Conservation (phyloP, 2,329 filamentous ascomycete genomes). For the Aspergillus oerlinghausenensis region DNA sequence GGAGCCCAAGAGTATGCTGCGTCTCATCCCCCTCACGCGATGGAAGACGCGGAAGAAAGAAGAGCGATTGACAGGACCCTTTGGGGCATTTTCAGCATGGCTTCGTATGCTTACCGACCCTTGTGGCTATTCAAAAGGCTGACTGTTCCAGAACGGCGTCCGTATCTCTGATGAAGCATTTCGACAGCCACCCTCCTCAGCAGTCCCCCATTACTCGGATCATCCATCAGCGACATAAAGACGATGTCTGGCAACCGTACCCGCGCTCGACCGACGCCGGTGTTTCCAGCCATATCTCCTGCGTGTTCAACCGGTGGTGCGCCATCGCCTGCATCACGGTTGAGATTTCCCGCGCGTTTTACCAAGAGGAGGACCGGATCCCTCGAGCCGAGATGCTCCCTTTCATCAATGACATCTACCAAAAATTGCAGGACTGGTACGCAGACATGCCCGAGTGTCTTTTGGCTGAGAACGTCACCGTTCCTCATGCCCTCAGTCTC, state of each 20-base stretch:
- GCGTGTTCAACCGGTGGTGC: conserved; percentile 22
- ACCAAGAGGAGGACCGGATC: conserved; percentile 10
- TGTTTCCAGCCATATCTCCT: conserved; percentile 16
- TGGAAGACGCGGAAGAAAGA: conserved; percentile 3
- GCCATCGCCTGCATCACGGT: conserved; percentile 18
- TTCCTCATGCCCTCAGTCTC: conserved; percentile 23
- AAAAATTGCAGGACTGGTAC: conserved; percentile 22
- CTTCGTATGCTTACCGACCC: conserved; percentile 6
- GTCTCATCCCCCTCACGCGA: conserved; percentile 11
- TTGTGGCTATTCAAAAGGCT: background rate
- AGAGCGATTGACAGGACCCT: conserved; percentile 15
- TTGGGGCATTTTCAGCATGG: conserved; percentile 18
- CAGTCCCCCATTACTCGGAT: conserved; percentile 11
- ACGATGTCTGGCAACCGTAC: conserved; percentile 22
- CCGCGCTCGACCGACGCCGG: conserved; percentile 12
- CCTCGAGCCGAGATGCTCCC: conserved; percentile 7
- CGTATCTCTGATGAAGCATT: conserved; percentile 18
- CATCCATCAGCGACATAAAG: conserved; percentile 5
- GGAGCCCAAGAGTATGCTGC: conserved; percentile 18
- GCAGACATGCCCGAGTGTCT: conserved; percentile 23
- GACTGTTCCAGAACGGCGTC: conserved; percentile 10
- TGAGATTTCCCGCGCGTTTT: conserved; percentile 16
- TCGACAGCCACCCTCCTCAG: conserved; percentile 10
- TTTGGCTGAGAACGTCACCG: conserved; percentile 11
- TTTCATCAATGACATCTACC: conserved; percentile 16